Conservation (phyloP, 2,329 filamentous ascomycete genomes). For the Colletotrichum sojae region DNA sequence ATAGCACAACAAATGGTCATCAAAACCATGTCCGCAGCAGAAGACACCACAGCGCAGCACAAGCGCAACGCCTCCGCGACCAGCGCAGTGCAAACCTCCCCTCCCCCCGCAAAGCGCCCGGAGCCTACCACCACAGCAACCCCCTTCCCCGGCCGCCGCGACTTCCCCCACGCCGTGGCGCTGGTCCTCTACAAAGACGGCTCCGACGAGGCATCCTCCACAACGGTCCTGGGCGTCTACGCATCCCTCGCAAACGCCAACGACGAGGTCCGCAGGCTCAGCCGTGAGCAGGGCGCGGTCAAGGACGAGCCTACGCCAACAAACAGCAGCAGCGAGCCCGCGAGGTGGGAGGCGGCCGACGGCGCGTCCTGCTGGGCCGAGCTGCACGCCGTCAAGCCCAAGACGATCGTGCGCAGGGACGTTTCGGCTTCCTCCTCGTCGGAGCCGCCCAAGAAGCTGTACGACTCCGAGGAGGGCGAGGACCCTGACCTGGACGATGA, state of each 20-base stretch:
- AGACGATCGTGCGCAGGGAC: conserved; percentile 34
- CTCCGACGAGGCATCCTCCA: conserved; percentile 36
- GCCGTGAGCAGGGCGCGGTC: conserved; percentile 45
- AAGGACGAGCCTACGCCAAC: background rate
- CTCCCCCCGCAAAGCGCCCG: conserved; percentile 64
- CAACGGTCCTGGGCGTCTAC: conserved; percentile 50
- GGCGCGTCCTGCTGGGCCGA: conserved; percentile 56
- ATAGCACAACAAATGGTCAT: conserved; percentile 24
- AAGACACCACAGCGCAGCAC: conserved; percentile 31
- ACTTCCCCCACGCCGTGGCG: conserved; percentile 46
- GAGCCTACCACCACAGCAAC: background rate
- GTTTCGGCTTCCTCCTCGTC: conserved; percentile 19
- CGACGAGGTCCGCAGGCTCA: conserved; percentile 49
- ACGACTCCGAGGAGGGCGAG: conserved; percentile 53
- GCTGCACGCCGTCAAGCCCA: conserved; percentile 49
- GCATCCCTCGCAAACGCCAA: conserved; percentile 54
- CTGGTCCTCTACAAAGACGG: conserved; percentile 51
- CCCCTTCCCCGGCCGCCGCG: conserved; percentile 21
- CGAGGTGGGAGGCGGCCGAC: conserved; percentile 54
- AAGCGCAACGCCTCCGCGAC: conserved; percentile 39
- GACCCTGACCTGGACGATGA: conserved; percentile 48
- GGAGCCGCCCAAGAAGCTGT: conserved; percentile 46
- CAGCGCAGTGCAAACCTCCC: conserved; percentile 49
- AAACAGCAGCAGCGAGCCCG: conserved; percentile 46
- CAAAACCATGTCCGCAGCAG: conserved; percentile 19